Evolutionary conservation across 2,329 filamentous ascomycete species (phyloP).

Genomic region (Dactylellina leptospora): DNA sequence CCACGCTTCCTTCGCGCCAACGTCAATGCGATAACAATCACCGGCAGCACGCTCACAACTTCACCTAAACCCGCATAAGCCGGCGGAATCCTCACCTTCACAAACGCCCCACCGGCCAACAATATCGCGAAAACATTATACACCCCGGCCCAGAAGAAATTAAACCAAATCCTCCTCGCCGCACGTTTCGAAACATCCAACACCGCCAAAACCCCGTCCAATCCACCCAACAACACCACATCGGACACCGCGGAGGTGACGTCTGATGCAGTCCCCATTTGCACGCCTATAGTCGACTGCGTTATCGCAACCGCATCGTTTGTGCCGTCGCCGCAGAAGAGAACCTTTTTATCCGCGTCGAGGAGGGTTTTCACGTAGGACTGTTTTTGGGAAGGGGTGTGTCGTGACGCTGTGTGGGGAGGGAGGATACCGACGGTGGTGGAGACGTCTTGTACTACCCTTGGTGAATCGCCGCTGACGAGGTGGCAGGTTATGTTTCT

Average conservation of each 20-base stretch:
- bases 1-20: neutral
- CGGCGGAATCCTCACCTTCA: slow-evolving; percentile 67
- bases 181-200: slow-evolving; percentile 65
- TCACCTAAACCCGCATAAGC: slow-evolving; percentile 75
- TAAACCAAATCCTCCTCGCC: slow-evolving; percentile 68
- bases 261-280: slow-evolving; percentile 71
- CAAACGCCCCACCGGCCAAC: slow-evolving; percentile 73
- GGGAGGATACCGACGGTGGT: slow-evolving; percentile 60
- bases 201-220: slow-evolving; percentile 68
- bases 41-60: slow-evolving; percentile 76
- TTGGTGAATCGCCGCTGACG: slow-evolving; percentile 67
- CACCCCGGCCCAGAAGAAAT: slow-evolving; percentile 74
- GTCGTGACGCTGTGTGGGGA: slow-evolving; percentile 62
- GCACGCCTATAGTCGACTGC: slow-evolving; percentile 75
- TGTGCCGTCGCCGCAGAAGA: slow-evolving; percentile 81
- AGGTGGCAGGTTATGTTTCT: slow-evolving; percentile 66
- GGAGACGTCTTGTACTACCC: slow-evolving; percentile 65
- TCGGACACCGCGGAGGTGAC: slow-evolving; percentile 74
- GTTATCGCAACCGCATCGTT: slow-evolving; percentile 80
- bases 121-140: slow-evolving; percentile 77
- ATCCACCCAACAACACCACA: slow-evolving; percentile 70
- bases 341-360: slow-evolving; percentile 61
- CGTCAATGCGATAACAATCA: slow-evolving; percentile 67
- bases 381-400: slow-evolving; percentile 67
- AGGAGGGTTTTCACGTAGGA: slow-evolving; percentile 64